Evolutionary conservation across 306 rosid genomes (phyloP), one percentile per base, ranked within the genome.

Genomic region (Lathyrus tuberosus): DNA sequence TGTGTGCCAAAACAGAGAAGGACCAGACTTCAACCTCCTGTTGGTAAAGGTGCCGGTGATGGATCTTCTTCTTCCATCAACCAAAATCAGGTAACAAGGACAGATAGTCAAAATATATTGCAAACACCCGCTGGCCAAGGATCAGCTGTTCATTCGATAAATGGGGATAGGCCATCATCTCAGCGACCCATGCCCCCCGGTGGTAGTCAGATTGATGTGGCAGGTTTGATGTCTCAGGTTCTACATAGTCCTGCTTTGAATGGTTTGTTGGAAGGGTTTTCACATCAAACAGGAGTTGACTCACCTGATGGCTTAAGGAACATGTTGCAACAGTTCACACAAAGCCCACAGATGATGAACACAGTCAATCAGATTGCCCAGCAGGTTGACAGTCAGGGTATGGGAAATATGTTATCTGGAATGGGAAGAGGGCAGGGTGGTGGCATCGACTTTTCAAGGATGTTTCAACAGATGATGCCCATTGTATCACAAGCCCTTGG

Each of bases 391-490:
- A 72, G 80, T 81, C 95, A 82, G 77, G 95, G 89, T 75, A 38
- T 88, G 54, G 91, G 81, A 17, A 86, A 73, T 78, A 77, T 94
- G 88, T 88, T 94, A 83, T 12, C 86, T 24, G 97, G 94, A 49
- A 73, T 70, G 62, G 95, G 76, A 58, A 78, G 90, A 62, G 94
- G 86, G 74, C 95, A 88, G 70, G 88, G 89, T 63, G 89, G 97
- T 33, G 91, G 97, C 30, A 33, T 91, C 9, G 91, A 94, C 81
- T 82, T 91, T 65, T 86, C 96, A 17, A 87, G 92, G 75, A 89
- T 94, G 92, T 72, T 94, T 78, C 99, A 91, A 79, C 96, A 91
- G 86, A 91, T 95, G 97, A 87, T 95, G 96, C 97, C 99, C 28
- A 79, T 95, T 66, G 99, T 91, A 66, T 86, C 99, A 69, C 91